Evolutionary conservation across 1,284 basidiomycete species (phyloP), one percentile per base, ranked within the genome.

Genomic region (Salmacisia buchloeana): DNA sequence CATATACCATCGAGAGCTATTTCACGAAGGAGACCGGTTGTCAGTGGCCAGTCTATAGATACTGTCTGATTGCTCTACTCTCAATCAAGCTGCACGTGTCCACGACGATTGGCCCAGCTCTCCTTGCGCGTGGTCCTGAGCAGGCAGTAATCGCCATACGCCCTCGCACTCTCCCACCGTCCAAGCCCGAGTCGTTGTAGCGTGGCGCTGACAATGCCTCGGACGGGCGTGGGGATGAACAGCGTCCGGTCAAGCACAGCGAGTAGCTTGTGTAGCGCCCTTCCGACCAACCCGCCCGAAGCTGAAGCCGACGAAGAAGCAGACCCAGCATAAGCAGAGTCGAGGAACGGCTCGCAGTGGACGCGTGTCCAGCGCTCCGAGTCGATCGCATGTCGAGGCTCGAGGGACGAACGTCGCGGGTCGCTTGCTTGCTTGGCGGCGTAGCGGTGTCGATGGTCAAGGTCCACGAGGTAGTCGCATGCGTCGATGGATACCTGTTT

Each of bases 401-500:
- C 76, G 63, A 58, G 58, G 4, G 38, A 9, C 7, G 69, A 61
- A 10, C 57, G 57, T 2, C 38, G n/a, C 25, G n/a, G 29, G n/a
- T 43, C 61, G 0, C 60, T 27, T 18, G 39, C 15, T 21, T 21
- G 10, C 10, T 9, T 9, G 29, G 33, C 10, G 2, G 69, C 62
- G 54, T 61, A 61, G 23, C 71, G 67, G 31, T 70, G 69, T 3
- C 67, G 62, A 12, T 64, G 43, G 34, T 76, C 74, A 21, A 74
- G 61, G 59, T 79, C 76, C 36, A 79, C 67, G 3, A 79, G 63
- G 59, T 73, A 75, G 59, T 78, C 71, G 71, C 77, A 79, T 6
- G 63, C 63, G 10, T 56, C 41, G 1, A 70, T 56, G 18, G 67
- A 31, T 18, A 69, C 67, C 61, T 66, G 46, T 2, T 46, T 21